Conservation (phyloP, 371 early-diverging fungal genomes). For the Astathelohania contejeani region DNA sequence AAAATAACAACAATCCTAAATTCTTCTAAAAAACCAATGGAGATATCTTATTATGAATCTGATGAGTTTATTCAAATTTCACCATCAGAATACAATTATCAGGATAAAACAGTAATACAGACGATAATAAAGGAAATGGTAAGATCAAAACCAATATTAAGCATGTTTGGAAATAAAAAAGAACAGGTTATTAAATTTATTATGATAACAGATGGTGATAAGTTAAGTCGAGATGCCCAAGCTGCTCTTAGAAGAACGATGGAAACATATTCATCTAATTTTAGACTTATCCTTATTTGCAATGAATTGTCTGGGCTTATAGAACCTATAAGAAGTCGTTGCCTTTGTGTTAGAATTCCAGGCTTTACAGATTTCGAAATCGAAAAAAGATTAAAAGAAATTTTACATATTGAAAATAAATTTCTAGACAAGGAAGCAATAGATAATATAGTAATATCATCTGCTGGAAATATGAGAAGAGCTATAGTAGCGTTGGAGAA, state of each 20-base stretch:
- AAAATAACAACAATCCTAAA: slow-evolving; percentile 73
- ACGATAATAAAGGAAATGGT: slow-evolving; percentile 89
- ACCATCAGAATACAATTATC: slow-evolving; percentile 63
- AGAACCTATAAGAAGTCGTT: slow-evolving; percentile 79
- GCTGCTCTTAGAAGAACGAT: slow-evolving; percentile 91
- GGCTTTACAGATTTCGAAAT: slow-evolving; percentile 62
- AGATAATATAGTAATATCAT: slow-evolving; percentile 55
- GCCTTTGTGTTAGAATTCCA: slow-evolving; percentile 70
- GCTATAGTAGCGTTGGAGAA: slow-evolving; percentile 74
- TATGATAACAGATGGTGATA: slow-evolving; percentile 83
- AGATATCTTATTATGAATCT: slow-evolving; percentile 48
- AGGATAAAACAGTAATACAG: slow-evolving; percentile 85
- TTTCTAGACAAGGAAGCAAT: slow-evolving; percentile 16
- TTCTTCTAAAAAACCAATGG: slow-evolving; percentile 76
- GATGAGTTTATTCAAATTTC: slow-evolving; percentile 44
- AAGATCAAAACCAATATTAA: slow-evolving; percentile 80
- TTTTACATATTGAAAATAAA: slow-evolving; percentile 26
- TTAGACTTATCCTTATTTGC: slow-evolving; percentile 79
- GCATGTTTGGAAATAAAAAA: slow-evolving; percentile 27
- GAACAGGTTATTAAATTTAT: slow-evolving; percentile 56
- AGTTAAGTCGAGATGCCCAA: slow-evolving; percentile 77
- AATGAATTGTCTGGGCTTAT: slow-evolving; percentile 74
- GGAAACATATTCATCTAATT: slow-evolving; percentile 83
- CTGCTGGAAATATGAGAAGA: slow-evolving; percentile 67
- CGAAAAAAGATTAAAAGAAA: slow-evolving; percentile 9